These are phyloP conservation scores for Plantago ovata DNA, from an alignment of 257 asterid species.

Conservation along the genomic window DNA sequence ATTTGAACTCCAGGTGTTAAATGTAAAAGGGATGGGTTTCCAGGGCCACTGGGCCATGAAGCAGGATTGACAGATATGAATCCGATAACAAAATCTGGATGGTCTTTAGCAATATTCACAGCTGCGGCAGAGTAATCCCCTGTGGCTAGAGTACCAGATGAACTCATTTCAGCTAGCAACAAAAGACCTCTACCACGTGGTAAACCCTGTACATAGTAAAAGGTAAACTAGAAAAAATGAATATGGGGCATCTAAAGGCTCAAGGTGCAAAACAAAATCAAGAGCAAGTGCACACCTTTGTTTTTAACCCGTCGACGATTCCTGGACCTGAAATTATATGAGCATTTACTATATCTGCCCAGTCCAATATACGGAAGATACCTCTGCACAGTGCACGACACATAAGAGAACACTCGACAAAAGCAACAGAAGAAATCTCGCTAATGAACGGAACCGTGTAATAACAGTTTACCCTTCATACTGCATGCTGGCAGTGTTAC, in stretches of 20 bases:
- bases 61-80: slow-evolving; percentile 95
- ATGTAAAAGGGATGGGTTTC: slow-evolving; percentile 73
- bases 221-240: slow-evolving; percentile 16
- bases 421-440: slow-evolving; percentile 14
- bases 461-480: slow-evolving; percentile 68
- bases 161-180: slow-evolving; percentile 98
- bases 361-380: slow-evolving; percentile 71
- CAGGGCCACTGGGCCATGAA: slow-evolving; percentile 82
- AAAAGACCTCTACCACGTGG: slow-evolving; percentile 79
- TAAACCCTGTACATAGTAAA: slow-evolving; percentile 52
- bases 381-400: slow-evolving; percentile 71
- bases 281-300: slow-evolving; percentile 51
- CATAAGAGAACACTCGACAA: slow-evolving; percentile 21
- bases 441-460: slow-evolving; percentile 10
- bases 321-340: slow-evolving; percentile 98
- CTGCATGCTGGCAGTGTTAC: slow-evolving; percentile 96
- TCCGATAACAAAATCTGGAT: slow-evolving; percentile 91
- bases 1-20: slow-evolving; percentile 97
- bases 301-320: slow-evolving; percentile 88
- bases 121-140: slow-evolving; percentile 94
- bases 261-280: slow-evolving; percentile 2
- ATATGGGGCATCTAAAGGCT: not conserved
- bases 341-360: slow-evolving; percentile 97
- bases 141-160: slow-evolving; percentile 85
- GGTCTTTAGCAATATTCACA: slow-evolving; percentile 83